Conservation (phyloP, 73 alveolate genomes). For the Paramecium sonneborni region DNA sequence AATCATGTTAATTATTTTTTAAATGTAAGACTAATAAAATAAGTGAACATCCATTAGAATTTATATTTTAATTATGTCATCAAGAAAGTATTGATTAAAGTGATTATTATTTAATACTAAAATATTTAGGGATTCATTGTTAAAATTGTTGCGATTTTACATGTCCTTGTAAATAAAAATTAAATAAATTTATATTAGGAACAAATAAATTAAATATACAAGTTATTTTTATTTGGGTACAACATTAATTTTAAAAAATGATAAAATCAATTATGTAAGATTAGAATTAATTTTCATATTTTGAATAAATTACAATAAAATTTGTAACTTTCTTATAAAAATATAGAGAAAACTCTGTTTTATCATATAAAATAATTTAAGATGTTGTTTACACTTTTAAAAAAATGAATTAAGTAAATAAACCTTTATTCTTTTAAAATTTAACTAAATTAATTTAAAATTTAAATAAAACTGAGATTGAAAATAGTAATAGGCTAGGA, state of each 20-base stretch:
- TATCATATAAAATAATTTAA: neutral
- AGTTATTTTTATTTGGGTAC: neutral
- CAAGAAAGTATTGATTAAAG: neutral
- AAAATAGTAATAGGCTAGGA: neutral
- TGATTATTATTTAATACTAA: neutral
- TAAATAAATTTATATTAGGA: neutral
- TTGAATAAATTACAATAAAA: neutral
- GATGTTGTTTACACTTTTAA: neutral
- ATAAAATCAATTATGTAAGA: neutral
- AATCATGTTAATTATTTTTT: neutral
- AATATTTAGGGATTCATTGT: constrained; percentile 1
- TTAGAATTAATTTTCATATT: neutral
- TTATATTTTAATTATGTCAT: neutral
- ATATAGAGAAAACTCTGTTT: neutral
- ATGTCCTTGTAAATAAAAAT: neutral
- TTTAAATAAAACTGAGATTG: neutral
- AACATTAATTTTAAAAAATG: neutral
- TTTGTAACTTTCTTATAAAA: neutral
- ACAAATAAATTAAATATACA: neutral
- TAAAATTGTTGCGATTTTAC: neutral
- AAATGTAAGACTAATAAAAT: neutral
- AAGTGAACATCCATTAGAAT: neutral
- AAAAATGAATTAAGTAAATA: neutral
- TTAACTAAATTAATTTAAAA: neutral
- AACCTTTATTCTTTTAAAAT: neutral